These are phyloP conservation scores for Trichoderma sp. DNA, from an alignment of 2,329 filamentous ascomycete genomes.

Conservation along the genomic window DNA sequence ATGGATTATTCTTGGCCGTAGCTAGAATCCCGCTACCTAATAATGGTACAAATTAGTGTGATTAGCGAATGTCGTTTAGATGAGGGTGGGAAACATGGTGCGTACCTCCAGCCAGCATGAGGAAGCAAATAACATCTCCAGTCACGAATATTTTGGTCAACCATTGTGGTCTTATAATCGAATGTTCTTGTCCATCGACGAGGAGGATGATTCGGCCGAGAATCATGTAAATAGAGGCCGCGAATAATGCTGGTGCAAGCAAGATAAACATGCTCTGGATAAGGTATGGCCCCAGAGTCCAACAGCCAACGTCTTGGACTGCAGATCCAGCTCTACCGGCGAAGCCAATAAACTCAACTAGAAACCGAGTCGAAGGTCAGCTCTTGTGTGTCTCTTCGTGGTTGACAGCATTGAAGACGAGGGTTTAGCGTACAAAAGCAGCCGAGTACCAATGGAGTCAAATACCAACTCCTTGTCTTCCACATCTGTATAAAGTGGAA, in stretches of 20 bases:
- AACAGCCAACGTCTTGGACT: background rate
- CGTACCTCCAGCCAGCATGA: slow-evolving; percentile 23
- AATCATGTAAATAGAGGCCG: slow-evolving; percentile 51
- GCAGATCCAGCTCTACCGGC: slow-evolving; percentile 3
- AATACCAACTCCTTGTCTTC: slow-evolving; percentile 12
- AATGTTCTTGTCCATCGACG: slow-evolving; percentile 35
- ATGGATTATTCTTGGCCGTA: background rate
- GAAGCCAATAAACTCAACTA: slow-evolving; percentile 17
- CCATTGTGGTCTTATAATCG: slow-evolving; percentile 37
- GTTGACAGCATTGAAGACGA: background rate
- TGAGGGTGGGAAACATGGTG: background rate
- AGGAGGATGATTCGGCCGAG: slow-evolving; percentile 43
- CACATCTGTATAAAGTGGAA: slow-evolving; percentile 15
- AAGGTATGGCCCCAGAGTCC: slow-evolving; percentile 37
- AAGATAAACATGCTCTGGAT: slow-evolving; percentile 44
- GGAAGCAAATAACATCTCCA: slow-evolving; percentile 53
- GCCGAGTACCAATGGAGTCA: slow-evolving; percentile 11
- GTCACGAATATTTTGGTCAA: slow-evolving; percentile 54
- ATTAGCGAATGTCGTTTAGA: background rate
- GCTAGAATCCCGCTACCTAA: background rate
- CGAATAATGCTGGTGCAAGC: slow-evolving; percentile 47
- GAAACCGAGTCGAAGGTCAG: background rate
- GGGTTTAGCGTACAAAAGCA: slow-evolving; percentile 4
- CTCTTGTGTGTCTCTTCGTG: background rate
- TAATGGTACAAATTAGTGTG: background rate